These are phyloP conservation scores for Tylopilus vinaceipallidus DNA, from an alignment of 768 basidiomycete species.

Conservation along the genomic window DNA sequence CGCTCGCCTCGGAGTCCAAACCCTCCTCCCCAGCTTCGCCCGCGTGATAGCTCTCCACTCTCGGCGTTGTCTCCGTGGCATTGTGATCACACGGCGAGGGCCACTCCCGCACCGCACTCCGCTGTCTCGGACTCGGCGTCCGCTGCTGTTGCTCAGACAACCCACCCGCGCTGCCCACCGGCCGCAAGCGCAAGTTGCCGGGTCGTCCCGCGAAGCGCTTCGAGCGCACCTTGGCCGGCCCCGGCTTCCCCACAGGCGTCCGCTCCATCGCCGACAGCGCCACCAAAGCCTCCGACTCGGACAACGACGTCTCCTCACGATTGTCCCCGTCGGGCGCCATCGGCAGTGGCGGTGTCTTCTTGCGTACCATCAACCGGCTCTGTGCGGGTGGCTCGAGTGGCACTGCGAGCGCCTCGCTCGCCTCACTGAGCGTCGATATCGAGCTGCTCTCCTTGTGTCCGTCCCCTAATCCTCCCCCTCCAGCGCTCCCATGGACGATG, in stretches of 20 bases:
- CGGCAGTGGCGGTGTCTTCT: constrained; percentile 35
- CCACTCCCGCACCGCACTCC: constrained; percentile 52
- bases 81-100: constrained; percentile 54
- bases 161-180: constrained; percentile 12
- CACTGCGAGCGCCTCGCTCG: constrained; percentile 10
- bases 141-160: constrained; percentile 35
- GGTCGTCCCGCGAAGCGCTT: constrained; percentile 50
- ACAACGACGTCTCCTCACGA: neutral
- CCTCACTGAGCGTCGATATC: constrained; percentile 29
- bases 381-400: constrained; percentile 30
- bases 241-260: constrained; percentile 36
- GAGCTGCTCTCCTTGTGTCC: constrained; percentile 31
- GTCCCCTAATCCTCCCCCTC: too few relatives aligned
- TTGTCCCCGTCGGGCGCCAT: neutral
- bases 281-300: constrained; percentile 42
- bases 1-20: neutral
- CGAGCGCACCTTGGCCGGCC: constrained; percentile 45
- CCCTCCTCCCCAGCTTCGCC: constrained; percentile 26
- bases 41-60: constrained; percentile 45
- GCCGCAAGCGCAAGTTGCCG: constrained; percentile 46
- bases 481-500: constrained; percentile 28
- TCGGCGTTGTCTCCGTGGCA: constrained; percentile 55
- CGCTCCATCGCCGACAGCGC: constrained; percentile 24
- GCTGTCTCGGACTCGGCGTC: constrained; percentile 44
- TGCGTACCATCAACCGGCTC: constrained; percentile 35